Conservation (phyloP, 768 basidiomycete species). For the Scleroderma bovista region DNA sequence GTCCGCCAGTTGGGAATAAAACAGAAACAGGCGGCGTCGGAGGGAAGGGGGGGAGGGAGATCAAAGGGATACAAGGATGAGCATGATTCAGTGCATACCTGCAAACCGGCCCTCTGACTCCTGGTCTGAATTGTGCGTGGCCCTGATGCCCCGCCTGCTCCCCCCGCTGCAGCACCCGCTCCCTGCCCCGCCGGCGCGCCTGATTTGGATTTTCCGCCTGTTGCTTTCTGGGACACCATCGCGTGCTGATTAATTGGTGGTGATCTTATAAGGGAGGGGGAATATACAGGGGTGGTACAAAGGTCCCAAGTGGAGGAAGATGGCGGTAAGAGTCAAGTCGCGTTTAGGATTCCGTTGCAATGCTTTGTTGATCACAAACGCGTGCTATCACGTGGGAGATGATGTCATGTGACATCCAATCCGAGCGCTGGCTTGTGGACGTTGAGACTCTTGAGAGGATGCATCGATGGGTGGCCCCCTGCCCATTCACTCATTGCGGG, state of each 20-base stretch:
- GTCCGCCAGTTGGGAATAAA: slow-evolving; percentile 2
- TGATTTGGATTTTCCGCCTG: slow-evolving; percentile 60
- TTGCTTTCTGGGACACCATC: slow-evolving; percentile 40
- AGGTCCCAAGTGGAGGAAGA: slow-evolving; percentile 1
- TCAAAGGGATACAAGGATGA: too few relatives aligned
- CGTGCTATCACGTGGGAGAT: slow-evolving; percentile 20
- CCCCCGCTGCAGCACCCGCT: slow-evolving; percentile 19
- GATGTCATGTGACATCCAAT: neutral
- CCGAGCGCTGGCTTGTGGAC: too few relatives aligned
- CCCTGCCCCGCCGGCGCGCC: slow-evolving; percentile 23
- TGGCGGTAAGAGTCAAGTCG: slow-evolving; percentile 31
- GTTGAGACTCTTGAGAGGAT: too few relatives aligned
- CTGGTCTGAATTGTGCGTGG: slow-evolving; percentile 51
- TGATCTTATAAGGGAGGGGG: neutral
- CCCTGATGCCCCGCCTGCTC: slow-evolving; percentile 18
- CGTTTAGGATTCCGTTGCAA: slow-evolving; percentile 23
- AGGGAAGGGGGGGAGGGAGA: neutral
- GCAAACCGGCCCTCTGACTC: slow-evolving; percentile 83
- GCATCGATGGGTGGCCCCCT: too few relatives aligned
- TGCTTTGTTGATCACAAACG: slow-evolving; percentile 24
- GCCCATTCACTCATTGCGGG: slow-evolving; percentile 86
- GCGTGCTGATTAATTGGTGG: neutral
- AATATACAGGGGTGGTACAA: too few relatives aligned
- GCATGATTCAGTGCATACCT: slow-evolving; percentile 54
- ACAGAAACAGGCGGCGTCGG: neutral